A percentile compares a stretch with the other conserved stretches of the same genome.
Evolutionary conservation across 2,329 filamentous ascomycete genomes (phyloP).

Genomic region (Coniochaeta hoffmannii): DNA sequence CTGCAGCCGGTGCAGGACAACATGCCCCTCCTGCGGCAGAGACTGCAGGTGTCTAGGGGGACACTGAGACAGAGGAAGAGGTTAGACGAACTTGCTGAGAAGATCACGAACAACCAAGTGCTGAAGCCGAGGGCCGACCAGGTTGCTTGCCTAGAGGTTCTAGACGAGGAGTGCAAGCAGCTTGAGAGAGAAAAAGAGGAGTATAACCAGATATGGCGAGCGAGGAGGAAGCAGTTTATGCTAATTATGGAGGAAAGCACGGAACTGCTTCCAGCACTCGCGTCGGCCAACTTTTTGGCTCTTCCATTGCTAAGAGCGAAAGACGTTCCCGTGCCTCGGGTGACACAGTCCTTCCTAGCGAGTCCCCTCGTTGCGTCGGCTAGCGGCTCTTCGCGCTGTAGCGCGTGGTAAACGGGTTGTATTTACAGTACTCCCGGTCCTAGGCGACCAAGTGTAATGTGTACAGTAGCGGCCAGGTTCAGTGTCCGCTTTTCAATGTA

Average conservation of each 20-base stretch:
- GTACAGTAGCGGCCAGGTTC: no score
- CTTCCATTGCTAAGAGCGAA: no score
- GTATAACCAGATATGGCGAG: constrained; percentile 76
- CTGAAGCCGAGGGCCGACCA: constrained; percentile 82
- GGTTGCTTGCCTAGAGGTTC: constrained; percentile 67
- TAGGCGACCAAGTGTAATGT: no score
- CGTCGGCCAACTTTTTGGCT: no score
- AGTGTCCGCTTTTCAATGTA: no score
- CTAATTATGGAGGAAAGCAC: constrained; percentile 88
- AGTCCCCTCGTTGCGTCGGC: no score
- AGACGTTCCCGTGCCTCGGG: no score
- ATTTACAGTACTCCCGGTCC: no score
- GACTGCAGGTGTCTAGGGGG: constrained; percentile 68
- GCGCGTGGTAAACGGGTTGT: no score
- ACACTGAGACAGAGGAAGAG: constrained; percentile 72
- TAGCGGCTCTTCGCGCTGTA: no score
- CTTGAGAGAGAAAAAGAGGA: constrained; percentile 76
- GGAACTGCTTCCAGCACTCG: constrained; percentile 43
- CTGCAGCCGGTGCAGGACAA: constrained; percentile 71
- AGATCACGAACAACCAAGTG: constrained; percentile 74
- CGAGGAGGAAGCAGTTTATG: constrained; percentile 79
- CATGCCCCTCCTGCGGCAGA: constrained; percentile 63
- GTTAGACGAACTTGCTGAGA: constrained; percentile 83
- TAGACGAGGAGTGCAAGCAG: constrained; percentile 82
- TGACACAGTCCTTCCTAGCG: no score